These are phyloP conservation scores for Delphinella strobiligena DNA, from an alignment of 2,329 filamentous ascomycete genomes.

Conservation along the genomic window DNA sequence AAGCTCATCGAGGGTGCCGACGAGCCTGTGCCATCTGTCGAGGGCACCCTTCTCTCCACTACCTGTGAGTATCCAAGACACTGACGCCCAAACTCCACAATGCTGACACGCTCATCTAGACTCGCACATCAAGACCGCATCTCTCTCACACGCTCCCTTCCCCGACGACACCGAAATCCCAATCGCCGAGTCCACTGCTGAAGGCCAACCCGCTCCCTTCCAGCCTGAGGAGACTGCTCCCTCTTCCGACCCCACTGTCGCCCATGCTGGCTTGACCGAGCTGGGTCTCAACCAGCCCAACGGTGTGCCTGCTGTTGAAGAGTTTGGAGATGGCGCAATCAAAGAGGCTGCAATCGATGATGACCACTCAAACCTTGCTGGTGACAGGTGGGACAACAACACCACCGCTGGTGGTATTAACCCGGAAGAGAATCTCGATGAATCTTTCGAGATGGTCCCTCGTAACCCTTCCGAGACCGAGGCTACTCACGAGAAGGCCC, in stretches of 20 bases:
- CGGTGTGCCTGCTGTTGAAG: conserved; percentile 18
- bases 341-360: conserved; percentile 27
- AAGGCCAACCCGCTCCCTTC: background rate
- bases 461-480: conserved; percentile 66
- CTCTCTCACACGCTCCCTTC: conserved; percentile 41
- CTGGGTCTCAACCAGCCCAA: conserved; percentile 35
- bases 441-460: conserved; percentile 66
- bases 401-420: conserved; percentile 37
- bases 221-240: conserved; percentile 11
- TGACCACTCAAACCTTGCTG: conserved; percentile 39
- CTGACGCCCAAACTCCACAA: background rate
- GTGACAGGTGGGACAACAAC: conserved; percentile 54
- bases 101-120: conserved; percentile 14
- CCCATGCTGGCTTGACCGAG: conserved; percentile 56
- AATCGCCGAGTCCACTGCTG: conserved; percentile 31
- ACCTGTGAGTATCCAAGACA: conserved; percentile 51
- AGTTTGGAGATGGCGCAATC: conserved; percentile 15
- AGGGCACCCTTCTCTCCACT: conserved; percentile 52
- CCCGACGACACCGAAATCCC: conserved; percentile 31
- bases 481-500: conserved; percentile 39
- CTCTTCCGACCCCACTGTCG: conserved; percentile 52
- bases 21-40: conserved; percentile 54
- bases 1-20: conserved; percentile 64
- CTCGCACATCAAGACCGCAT: conserved; percentile 24
- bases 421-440: conserved; percentile 40